Conservation (phyloP, 305 asterid species). For the Solanum hybrid region DNA sequence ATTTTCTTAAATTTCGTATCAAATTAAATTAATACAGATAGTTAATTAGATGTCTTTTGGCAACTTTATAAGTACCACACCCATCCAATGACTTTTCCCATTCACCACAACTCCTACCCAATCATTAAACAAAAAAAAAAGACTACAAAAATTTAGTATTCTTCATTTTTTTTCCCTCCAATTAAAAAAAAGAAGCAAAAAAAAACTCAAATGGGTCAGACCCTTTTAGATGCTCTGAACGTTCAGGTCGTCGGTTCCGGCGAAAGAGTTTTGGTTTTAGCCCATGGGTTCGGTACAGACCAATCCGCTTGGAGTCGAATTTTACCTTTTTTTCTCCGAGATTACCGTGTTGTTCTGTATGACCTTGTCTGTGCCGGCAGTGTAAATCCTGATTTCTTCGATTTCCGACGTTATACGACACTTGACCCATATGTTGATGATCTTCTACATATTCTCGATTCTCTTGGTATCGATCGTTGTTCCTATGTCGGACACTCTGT, state of each 20-base stretch:
- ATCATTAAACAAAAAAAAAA: background rate
- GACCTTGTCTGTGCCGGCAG: slow-evolving; percentile 49
- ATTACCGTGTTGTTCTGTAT: slow-evolving; percentile 24
- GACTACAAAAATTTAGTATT: background rate
- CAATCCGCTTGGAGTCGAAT: slow-evolving; percentile 41
- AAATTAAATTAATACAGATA: too few species aligned
- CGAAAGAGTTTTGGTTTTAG: slow-evolving; percentile 22
- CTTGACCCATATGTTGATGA: slow-evolving; percentile 38
- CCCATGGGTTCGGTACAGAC: slow-evolving; percentile 41
- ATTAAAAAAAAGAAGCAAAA: background rate
- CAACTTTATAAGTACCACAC: background rate
- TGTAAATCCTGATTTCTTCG: slow-evolving; percentile 42
- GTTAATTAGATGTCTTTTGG: background rate
- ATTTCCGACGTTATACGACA: slow-evolving; percentile 32
- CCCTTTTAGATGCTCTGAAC: slow-evolving; percentile 25
- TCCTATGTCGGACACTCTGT: slow-evolving; percentile 40
- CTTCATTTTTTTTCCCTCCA: background rate
- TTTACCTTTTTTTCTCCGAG: slow-evolving; percentile 23
- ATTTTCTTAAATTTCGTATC: background rate
- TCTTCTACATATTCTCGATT: slow-evolving; percentile 26
- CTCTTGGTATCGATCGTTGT: slow-evolving; percentile 23
- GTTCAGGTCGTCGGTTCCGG: slow-evolving; percentile 35
- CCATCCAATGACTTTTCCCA: background rate
- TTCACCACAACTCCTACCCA: background rate
- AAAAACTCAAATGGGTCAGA: slow-evolving; percentile 16